phyloP scores from a whole-genome alignment of 352 stramenopile species.

The Phytophthora parvispora region DNA sequence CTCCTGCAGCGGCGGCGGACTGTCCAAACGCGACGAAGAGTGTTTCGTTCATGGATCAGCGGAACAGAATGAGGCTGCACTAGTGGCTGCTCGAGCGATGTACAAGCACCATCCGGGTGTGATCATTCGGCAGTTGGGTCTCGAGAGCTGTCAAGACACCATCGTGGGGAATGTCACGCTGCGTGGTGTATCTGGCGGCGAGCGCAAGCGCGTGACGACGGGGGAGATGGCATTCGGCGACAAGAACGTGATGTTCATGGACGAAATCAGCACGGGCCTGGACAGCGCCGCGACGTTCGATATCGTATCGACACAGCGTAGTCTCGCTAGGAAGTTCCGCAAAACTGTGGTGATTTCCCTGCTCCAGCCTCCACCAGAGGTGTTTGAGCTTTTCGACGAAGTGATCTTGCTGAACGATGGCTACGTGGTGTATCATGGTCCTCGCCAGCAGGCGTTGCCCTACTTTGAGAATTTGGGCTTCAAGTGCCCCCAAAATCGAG shows the following conservation, averaged over 20 bases:
- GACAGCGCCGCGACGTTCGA: slow-evolving; percentile 67
- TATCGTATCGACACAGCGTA: slow-evolving; percentile 39
- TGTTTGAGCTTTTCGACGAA: slow-evolving; percentile 67
- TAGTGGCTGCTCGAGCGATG: too few species aligned
- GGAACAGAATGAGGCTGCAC: too few species aligned
- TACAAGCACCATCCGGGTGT: too few species aligned
- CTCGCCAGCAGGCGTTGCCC: slow-evolving; percentile 21
- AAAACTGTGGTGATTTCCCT: slow-evolving; percentile 79
- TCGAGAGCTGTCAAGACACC: too few species aligned
- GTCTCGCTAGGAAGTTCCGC: slow-evolving; percentile 41
- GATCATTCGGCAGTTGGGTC: too few species aligned
- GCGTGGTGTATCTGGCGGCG: slow-evolving; percentile 72
- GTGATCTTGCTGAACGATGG: slow-evolving; percentile 72
- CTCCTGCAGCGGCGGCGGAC: too few species aligned
- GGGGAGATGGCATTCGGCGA: slow-evolving; percentile 86
- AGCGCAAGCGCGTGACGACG: slow-evolving; percentile 72
- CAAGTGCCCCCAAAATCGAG: slow-evolving; percentile 41
- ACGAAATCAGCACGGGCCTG: slow-evolving; percentile 95
- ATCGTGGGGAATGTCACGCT: too few species aligned
- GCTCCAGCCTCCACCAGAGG: slow-evolving; percentile 81
- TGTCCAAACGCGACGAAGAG: too few species aligned
- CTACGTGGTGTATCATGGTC: slow-evolving; percentile 81
- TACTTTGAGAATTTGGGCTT: slow-evolving; percentile 64
- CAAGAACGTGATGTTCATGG: slow-evolving; percentile 78
- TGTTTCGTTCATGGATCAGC: too few species aligned